Base-by-base conservation (phyloP, 139 green algal genomes). In the Eudorina sp. region DNA sequence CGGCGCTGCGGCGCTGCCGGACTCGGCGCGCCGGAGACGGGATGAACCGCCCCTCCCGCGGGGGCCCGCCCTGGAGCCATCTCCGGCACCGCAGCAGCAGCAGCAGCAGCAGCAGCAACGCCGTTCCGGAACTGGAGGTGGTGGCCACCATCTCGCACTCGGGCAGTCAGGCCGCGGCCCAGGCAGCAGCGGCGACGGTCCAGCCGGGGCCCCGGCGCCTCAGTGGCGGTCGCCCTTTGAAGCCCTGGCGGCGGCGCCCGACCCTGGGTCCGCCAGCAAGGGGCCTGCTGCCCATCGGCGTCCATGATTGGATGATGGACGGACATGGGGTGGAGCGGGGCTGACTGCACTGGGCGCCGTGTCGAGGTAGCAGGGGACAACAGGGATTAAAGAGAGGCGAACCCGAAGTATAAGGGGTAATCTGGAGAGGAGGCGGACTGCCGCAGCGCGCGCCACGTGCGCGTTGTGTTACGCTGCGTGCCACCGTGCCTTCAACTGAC, bases 171-270 rank as follows among this genome's bases (percentile, higher is more conserved):
- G 68, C 34, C 14, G 68, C 36, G 36, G 27, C 62, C 16, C 62
- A 31, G 46, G 68, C 68, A n/a, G 68, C 3, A 48, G 34, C 2
- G 7, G 34, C 31, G 31, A 31, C 16, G 34, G 14, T 16, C 34
- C 3, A 21, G 70, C 40, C 2, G 14, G 70, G 40, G 9, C 41
- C 19, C 14, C 68, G 5, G 45, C 45, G 45, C 25, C 2, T 13
- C 78, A 55, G 3, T 85, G 78, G 78, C 55, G 58, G 3, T 85
- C 78, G 27, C 78, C 78, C 13, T 85, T 85, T 34, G 78, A 85
- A 40, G 55, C 78, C 13, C 40, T 75, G 4, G 78, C 78, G 55
- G 19, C 38, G 7, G 78, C 40, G 41, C 77, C 77, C 62, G 7
- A 11, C 55, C 3, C 55, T 5, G 55, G 55, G 55, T 66, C 55